Conservation (phyloP, 1,284 basidiomycete species). For the Testicularia cyperi region DNA sequence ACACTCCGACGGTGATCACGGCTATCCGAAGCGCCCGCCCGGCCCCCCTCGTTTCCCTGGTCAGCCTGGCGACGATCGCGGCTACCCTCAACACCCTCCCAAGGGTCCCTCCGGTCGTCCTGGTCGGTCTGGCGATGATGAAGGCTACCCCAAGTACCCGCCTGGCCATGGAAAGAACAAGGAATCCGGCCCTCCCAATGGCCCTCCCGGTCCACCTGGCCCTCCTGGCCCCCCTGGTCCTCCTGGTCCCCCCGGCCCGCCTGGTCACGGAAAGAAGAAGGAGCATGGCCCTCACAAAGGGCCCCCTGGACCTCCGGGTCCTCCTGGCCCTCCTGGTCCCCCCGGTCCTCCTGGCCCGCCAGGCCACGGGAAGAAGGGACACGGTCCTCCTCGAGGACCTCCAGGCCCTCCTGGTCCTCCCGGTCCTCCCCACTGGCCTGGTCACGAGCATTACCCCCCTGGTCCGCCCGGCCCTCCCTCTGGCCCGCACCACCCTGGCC, state of each 20-base stretch:
- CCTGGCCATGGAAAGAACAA: too few species aligned
- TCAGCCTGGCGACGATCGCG: background rate
- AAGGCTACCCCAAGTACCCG: too few species aligned
- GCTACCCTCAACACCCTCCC: too few species aligned
- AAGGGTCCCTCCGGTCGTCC: too few species aligned
- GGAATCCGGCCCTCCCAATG: too few species aligned
- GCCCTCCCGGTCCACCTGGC: background rate
- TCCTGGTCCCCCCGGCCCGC: background rate
- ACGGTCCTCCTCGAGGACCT: background rate
- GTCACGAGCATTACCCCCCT: conserved; percentile 5
- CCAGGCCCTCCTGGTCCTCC: background rate
- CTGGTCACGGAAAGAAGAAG: too few species aligned
- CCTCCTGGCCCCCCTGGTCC: background rate
- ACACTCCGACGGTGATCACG: too few species aligned
- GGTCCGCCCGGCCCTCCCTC: conserved; percentile 5
- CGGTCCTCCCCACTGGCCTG: background rate
- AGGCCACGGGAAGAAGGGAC: too few species aligned
- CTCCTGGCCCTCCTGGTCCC: background rate
- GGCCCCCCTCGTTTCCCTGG: background rate
- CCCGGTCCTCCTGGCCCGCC: background rate
- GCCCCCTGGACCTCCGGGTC: background rate
- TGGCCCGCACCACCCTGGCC: conserved; percentile 4
- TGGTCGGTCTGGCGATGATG: too few species aligned
- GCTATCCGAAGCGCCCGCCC: too few species aligned
- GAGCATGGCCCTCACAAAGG: background rate